Base-by-base conservation (phyloP, 805 yeast genomes). In the Jamesozyma gamospora region DNA sequence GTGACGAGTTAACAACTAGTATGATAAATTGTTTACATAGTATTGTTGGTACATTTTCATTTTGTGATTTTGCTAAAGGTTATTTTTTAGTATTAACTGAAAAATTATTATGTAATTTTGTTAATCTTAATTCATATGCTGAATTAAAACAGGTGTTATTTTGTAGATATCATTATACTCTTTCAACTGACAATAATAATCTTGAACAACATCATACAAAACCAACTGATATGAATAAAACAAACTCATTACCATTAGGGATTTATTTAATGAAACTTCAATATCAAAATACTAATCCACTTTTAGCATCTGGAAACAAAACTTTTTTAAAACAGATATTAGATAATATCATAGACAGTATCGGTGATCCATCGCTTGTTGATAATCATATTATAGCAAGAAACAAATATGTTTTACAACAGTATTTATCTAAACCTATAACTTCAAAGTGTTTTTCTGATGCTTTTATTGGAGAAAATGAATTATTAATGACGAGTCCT, bases 131-230 rank as follows among this genome's bases (percentile, higher is more conserved):
- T 4, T 69, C 82, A 2, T 88, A 82, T 34, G 66, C 68, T 8
- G 92, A 86, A 34, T 56, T 90, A 35, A 70, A 85, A 8, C 97
- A 90, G 52, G 69, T 85, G 27, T 60, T 92, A 17, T 69, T 77
- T 45, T 92, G 98, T 55, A 70, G 82, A 9, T 86, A 80, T 50
- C 94, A 86, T 34, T 69, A 84, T 37, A 61, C 66, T 2, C 64
- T 87, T 3, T 64, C 78, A 1, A 66, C 75, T 10, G 85, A 79
- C 12, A 66, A 67, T 14, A 77, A 75, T 44, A 66, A 67, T 2
- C 85, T 92, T 0, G 71, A 66, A 31, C 82, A 85, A 44, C 97
- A 90, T 52, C 68, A 63, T 3, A 66, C 80, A 0, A 56, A 56
- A 4, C 61, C 71, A 0, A 49, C 47, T 1, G 55, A 56, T 7